Evolutionary conservation across 164 flowering plant genomes (phyloP).

Genomic region (Chimonanthus salicifolius): DNA sequence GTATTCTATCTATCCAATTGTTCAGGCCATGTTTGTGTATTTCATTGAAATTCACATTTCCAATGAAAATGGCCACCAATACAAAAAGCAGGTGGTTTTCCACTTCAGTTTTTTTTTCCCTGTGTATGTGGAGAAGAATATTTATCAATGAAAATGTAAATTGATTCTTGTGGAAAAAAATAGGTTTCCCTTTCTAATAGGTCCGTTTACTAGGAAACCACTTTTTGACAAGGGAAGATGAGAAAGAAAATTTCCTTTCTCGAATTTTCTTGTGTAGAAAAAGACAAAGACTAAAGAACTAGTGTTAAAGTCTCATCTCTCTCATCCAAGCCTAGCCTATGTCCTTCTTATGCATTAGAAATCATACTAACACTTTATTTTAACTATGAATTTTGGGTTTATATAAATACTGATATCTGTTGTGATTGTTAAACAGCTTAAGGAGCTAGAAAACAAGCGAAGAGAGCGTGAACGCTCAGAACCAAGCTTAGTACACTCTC

Average conservation of each 20-base stretch:
- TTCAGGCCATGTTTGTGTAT: too few relatives aligned
- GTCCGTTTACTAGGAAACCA: too few relatives aligned
- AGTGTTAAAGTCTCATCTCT: background rate
- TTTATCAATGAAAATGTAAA: too few relatives aligned
- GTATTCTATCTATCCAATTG: too few relatives aligned
- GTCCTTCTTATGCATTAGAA: background rate
- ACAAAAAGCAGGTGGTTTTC: too few relatives aligned
- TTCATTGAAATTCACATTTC: too few relatives aligned
- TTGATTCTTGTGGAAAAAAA: too few relatives aligned
- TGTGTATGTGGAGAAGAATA: too few relatives aligned
- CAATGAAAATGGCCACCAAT: too few relatives aligned
- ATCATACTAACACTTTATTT: background rate
- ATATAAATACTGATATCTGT: background rate
- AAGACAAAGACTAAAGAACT: background rate
- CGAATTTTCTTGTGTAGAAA: background rate
- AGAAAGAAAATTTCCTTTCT: background rate
- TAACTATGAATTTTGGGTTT: background rate
- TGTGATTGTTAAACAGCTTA: conserved; percentile 5
- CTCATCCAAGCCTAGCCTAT: background rate
- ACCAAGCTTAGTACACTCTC: conserved; percentile 16
- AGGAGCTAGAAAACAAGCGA: conserved; percentile 8
- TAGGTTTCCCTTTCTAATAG: too few relatives aligned
- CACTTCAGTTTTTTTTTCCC: too few relatives aligned
- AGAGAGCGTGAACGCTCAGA: conserved; percentile 28
- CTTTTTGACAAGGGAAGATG: background rate